These are phyloP conservation scores for Orbilia quercus DNA, from an alignment of 2,329 filamentous ascomycete species.

Conservation along the genomic window DNA sequence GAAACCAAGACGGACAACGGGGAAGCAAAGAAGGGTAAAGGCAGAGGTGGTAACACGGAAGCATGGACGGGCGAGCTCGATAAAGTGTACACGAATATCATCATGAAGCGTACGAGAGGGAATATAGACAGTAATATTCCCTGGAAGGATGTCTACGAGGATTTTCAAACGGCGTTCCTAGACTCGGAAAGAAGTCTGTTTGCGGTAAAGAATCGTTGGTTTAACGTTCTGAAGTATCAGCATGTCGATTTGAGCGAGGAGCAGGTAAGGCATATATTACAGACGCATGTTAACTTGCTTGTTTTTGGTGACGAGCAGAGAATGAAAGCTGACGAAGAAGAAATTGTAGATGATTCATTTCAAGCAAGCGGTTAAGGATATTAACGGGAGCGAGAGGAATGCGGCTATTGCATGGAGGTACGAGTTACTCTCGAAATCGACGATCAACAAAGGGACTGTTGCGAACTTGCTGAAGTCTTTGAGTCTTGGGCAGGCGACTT, in stretches of 20 bases:
- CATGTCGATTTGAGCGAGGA: constrained; percentile 29
- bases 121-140: background rate
- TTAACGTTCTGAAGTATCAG: constrained; percentile 11
- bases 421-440: constrained; percentile 9
- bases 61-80: constrained; percentile 23
- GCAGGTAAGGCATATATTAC: constrained; percentile 10
- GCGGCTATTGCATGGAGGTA: constrained; percentile 51
- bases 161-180: constrained; percentile 20
- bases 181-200: constrained; percentile 5
- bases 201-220: constrained; percentile 21
- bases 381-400: constrained; percentile 33
- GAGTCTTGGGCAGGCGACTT: constrained; percentile 1
- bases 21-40: constrained; percentile 7
- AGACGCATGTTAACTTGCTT: no score
- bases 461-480: constrained; percentile 35
- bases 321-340: no score
- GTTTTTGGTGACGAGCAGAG: no score
- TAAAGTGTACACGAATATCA: constrained; percentile 3
- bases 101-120: constrained; percentile 19
- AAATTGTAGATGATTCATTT: constrained; percentile 12
- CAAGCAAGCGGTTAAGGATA: constrained; percentile 46
- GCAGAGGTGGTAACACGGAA: constrained; percentile 4
- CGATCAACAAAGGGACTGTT: constrained; percentile 30
- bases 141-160: constrained; percentile 12
- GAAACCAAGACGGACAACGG: constrained; percentile 5